Percentiles rank a stretch among this genome's conserved stretches.
Evolutionary conservation across 176 grass and related monocot species (phyloP).

Genomic region (Cocos nucifera): DNA sequence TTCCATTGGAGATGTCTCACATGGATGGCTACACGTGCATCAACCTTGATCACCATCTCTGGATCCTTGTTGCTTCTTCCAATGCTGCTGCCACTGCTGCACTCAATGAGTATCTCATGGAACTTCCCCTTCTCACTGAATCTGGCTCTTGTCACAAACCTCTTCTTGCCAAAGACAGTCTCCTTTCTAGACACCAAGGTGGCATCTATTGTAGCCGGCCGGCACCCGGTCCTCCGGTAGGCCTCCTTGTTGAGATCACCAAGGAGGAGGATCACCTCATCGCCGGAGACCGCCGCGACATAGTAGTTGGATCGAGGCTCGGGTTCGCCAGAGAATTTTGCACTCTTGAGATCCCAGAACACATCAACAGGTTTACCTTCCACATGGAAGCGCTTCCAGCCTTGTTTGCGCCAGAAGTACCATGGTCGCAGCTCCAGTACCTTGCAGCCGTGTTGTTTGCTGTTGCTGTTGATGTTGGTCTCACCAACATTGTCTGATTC

Average conservation of each 20-base stretch:
- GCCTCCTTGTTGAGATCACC: slow-evolving; percentile 57
- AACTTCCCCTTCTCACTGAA: slow-evolving; percentile 48
- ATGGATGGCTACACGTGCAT: slow-evolving; percentile 54
- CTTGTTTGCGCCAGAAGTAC: slow-evolving; percentile 72
- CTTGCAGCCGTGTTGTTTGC: slow-evolving; percentile 24
- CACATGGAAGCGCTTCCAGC: slow-evolving; percentile 42
- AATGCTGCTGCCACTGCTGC: slow-evolving; percentile 18
- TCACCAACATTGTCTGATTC: background rate
- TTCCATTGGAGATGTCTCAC: slow-evolving; percentile 94
- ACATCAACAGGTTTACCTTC: slow-evolving; percentile 38
- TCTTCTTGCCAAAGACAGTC: slow-evolving; percentile 49
- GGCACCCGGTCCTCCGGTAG: slow-evolving; percentile 33
- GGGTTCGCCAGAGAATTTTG: slow-evolving; percentile 35
- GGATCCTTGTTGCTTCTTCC: slow-evolving; percentile 30
- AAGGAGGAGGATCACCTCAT: slow-evolving; percentile 59
- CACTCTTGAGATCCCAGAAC: slow-evolving; percentile 65
- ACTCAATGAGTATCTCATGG: slow-evolving; percentile 67
- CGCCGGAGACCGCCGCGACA: slow-evolving; percentile 37
- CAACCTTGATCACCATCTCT: slow-evolving; percentile 53
- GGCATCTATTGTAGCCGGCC: slow-evolving; percentile 27
- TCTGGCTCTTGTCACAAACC: slow-evolving; percentile 51
- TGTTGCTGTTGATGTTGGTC: slow-evolving; percentile 2
- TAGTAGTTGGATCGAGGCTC: slow-evolving; percentile 61
- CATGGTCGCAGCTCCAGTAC: slow-evolving; percentile 67
- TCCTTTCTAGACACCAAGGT: slow-evolving; percentile 49